Evolutionary conservation across 768 basidiomycete genomes (phyloP), one percentile per base, ranked within the genome.

Genomic region (Lactarius pseudohatsudake): DNA sequence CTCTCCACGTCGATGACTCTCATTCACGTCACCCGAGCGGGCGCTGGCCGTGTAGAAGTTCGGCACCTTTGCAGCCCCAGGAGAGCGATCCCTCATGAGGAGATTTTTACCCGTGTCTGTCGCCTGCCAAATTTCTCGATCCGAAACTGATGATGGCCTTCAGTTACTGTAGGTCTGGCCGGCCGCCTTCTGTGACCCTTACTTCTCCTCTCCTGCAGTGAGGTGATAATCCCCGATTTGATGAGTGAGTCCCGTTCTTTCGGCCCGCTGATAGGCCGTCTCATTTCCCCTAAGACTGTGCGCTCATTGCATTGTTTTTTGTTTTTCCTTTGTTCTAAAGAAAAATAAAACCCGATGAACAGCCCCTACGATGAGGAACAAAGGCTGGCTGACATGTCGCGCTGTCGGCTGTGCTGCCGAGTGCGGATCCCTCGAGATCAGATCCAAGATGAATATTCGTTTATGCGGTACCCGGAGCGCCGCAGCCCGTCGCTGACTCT

Each of bases 181-280:
- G 38, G 57, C 61, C 36, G 18, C 36, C 38, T 34, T 43, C 11
- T 59, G 22, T 18, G 55, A 32, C 43, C 60, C 28, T 26, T 53
- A 28, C 54, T 57, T 41, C 53, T 55, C n/a, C 22, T n/a, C 6
- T 50, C 47, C 16, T 34, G 30, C 13, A 18, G 41, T 4, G 34
- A 22, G 57, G 26, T 58, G 56, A 66, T 50, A 54, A 53, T 34
- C 53, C 54, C 58, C 15, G 40, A 56, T 26, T 41, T 22, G n/a
- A 59, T 43, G 64, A 54, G 64, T 28, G 57, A 57, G 36, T 61
- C 40, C 61, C 65, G 56, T 62, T 47, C 13, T n/a, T 7, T 28
- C 41, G 40, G 18, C n/a, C 60, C 65, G 28, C n/a, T 30, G 65
- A 62, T 65, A 38, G 6, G 40, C 53, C 28, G n/a, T 61, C 26